These are phyloP conservation scores for Aspergillus quadrilineatus DNA, from an alignment of 2,329 filamentous ascomycete genomes.

Conservation along the genomic window DNA sequence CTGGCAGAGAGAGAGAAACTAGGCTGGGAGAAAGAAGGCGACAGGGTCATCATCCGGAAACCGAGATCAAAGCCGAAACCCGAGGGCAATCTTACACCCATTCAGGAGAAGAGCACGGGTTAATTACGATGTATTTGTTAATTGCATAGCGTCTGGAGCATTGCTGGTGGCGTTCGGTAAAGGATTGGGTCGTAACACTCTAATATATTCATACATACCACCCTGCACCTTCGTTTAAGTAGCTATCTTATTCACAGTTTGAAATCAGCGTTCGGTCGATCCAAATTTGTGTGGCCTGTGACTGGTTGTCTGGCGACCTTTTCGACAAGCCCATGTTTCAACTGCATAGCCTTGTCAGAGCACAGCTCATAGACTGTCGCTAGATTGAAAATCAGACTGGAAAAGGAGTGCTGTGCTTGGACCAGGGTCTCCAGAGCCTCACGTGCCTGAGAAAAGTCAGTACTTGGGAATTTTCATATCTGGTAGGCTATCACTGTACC, in stretches of 20 bases:
- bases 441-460: constrained; percentile 54
- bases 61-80: constrained; percentile 37
- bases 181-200: not conserved
- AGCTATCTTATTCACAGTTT: constrained; percentile 58
- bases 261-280: constrained; percentile 71
- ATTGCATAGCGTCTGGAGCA: constrained; percentile 20
- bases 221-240: not conserved
- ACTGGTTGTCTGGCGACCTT: constrained; percentile 62
- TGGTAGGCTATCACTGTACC: constrained; percentile 45
- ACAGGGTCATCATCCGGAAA: constrained; percentile 73
- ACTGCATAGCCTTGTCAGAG: constrained; percentile 68
- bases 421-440: constrained; percentile 66
- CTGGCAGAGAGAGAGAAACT: constrained; percentile 69
- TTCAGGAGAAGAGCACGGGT: constrained; percentile 20
- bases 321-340: constrained; percentile 72
- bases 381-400: constrained; percentile 83
- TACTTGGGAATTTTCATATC: constrained; percentile 5
- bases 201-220: constrained; percentile 12
- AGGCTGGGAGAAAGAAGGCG: constrained; percentile 77
- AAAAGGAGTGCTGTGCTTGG: constrained; percentile 64
- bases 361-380: constrained; percentile 89
- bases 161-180: constrained; percentile 20
- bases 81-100: constrained; percentile 20
- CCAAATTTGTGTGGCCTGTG: constrained; percentile 60
- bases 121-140: constrained; percentile 7